These are phyloP conservation scores for Coemansia sp. DNA, from an alignment of 192 early-diverging fungal species.

Conservation along the genomic window DNA sequence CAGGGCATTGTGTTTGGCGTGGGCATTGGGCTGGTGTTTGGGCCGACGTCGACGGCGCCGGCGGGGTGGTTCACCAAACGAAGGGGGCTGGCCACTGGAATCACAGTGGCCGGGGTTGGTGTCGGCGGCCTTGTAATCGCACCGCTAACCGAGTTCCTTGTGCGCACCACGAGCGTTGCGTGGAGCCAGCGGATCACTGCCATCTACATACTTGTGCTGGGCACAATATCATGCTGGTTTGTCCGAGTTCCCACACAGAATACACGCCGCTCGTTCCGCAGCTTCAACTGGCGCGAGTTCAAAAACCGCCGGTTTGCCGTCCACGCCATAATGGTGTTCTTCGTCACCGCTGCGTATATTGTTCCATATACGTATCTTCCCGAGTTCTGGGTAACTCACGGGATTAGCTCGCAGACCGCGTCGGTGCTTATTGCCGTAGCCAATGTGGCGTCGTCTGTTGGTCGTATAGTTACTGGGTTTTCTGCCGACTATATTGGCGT, in stretches of 20 bases:
- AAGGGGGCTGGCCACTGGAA: conserved; percentile 63
- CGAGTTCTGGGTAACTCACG: conserved; percentile 39
- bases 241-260: conserved; percentile 36
- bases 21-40: conserved; percentile 59
- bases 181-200: conserved; percentile 56
- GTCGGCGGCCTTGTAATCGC: conserved; percentile 63
- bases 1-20: conserved; percentile 67
- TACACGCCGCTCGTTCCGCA: conserved; percentile 19
- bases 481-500: conserved; percentile 42
- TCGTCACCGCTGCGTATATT: conserved; percentile 48
- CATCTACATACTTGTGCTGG: conserved; percentile 52
- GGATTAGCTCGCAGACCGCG: conserved; percentile 27
- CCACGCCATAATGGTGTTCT: conserved; percentile 40
- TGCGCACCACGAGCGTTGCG: conserved; percentile 36
- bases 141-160: conserved; percentile 53
- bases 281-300: conserved; percentile 42
- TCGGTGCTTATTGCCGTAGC: conserved; percentile 50
- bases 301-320: conserved; percentile 33
- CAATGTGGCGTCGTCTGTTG: conserved; percentile 44
- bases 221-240: conserved; percentile 28
- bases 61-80: conserved; percentile 63
- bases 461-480: conserved; percentile 29
- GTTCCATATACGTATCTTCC: conserved; percentile 44
- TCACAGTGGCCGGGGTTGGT: conserved; percentile 67
- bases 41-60: conserved; percentile 60